Evolutionary conservation across 2,329 filamentous ascomycete species (phyloP).

Genomic region (Sporothrix pseudoabietina): DNA sequence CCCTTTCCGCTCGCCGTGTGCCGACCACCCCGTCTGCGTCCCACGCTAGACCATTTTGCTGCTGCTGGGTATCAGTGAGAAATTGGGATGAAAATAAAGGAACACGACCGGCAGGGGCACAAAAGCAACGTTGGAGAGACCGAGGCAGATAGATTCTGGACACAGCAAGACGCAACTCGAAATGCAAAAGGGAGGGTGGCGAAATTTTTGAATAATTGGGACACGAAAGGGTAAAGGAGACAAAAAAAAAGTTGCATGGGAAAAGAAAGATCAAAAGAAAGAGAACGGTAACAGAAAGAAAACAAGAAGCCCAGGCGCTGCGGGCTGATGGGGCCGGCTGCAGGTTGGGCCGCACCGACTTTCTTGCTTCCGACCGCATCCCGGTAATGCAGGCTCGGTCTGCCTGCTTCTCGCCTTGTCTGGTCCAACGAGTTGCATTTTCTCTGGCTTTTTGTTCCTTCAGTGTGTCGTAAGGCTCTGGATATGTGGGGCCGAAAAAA

Average conservation of each 20-base stretch:
- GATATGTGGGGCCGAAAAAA: constrained; percentile 1
- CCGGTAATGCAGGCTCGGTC: constrained; percentile 12
- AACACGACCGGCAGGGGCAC: not conserved
- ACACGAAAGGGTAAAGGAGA: not conserved
- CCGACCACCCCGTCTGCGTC: constrained; percentile 28
- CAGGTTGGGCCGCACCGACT: constrained; percentile 34
- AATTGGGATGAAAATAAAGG: constrained; percentile 24
- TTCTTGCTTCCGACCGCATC: constrained; percentile 20
- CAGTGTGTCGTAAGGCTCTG: constrained; percentile 16
- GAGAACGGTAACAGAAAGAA: not conserved
- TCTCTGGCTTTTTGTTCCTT: not conserved
- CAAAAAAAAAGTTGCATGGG: not conserved
- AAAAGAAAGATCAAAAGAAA: not conserved
- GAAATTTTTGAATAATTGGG: not conserved
- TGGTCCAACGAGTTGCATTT: constrained; percentile 9
- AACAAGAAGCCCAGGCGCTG: not conserved
- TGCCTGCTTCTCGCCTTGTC: constrained; percentile 2
- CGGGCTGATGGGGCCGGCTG: constrained; percentile 26
- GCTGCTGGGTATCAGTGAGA: constrained; percentile 13
- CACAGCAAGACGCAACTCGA: not conserved
- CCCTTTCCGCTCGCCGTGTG: constrained; percentile 18
- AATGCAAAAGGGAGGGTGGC: not conserved
- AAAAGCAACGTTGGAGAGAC: not conserved
- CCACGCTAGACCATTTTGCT: constrained; percentile 27
- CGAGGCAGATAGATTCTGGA: not conserved